These are phyloP conservation scores for Globisporangium heterothallicum DNA, from an alignment of 352 stramenopile genomes.

Conservation along the genomic window DNA sequence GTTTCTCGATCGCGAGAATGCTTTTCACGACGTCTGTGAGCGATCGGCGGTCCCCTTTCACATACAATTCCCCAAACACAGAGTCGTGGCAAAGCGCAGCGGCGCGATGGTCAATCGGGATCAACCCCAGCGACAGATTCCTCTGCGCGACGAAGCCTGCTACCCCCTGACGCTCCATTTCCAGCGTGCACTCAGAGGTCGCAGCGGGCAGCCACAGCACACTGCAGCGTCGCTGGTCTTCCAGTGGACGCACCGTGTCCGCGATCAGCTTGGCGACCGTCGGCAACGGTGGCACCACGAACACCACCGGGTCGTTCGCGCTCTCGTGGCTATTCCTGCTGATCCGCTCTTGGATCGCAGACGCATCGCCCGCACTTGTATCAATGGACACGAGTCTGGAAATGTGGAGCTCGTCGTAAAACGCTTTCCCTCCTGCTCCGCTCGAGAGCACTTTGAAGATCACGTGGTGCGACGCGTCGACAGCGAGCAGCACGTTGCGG, in stretches of 20 bases:
- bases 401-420: conserved; percentile 54
- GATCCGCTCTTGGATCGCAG: conserved; percentile 28
- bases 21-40: conserved; percentile 65
- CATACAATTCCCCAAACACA: conserved; percentile 67
- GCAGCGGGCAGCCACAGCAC: conserved; percentile 60
- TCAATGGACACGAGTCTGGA: conserved; percentile 44
- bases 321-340: conserved; percentile 2
- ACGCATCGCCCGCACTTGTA: conserved; percentile 21
- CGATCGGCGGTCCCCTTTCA: conserved; percentile 48
- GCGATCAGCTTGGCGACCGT: conserved; percentile 47
- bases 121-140: conserved; percentile 48
- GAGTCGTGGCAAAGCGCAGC: conserved; percentile 56
- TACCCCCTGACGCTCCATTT: conserved; percentile 74
- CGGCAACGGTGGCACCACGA: conserved; percentile 48
- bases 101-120: conserved; percentile 55
- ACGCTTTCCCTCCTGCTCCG: conserved; percentile 55
- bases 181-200: conserved; percentile 50
- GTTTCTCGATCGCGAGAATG: conserved; percentile 48
- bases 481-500: conserved; percentile 30
- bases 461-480: conserved; percentile 47
- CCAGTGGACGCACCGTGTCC: conserved; percentile 32
- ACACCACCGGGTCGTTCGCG: conserved; percentile 30
- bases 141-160: conserved; percentile 43
- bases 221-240: conserved; percentile 20
- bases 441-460: conserved; percentile 67